Base-by-base conservation (phyloP, 208 protist genomes). In the Acanthamoeba triangularis region DNA sequence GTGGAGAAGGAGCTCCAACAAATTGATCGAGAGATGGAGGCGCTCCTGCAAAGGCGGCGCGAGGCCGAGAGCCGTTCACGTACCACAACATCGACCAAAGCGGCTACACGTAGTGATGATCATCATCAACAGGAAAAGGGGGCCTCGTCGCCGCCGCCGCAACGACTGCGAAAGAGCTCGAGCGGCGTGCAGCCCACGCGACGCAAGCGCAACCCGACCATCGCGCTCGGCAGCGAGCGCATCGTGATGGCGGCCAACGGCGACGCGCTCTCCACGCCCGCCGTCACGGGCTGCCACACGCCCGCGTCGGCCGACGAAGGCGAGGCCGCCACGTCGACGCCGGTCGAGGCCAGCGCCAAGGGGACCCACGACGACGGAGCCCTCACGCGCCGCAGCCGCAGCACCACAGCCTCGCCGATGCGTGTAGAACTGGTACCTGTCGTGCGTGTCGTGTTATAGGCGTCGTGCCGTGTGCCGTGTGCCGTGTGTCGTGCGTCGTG, bases 121-220 rank as follows among this genome's bases (percentile, higher is more conserved):
- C 65, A 72, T 1, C 65, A 72, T 0, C n/a, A 72, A 28, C 23
- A 8, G 10, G 65, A 72, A 7, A 10, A 72, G 14, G 33, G 30
- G 20, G n/a, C 72, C 44, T 4, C 74, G 23, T 49, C 74, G 30
- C 4, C 11, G 28, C 35, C 44, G 16, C 41, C 18, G 47, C 76
- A 4, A 35, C 69, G 0, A 44, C 5, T 2, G 37, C 30, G 69
- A 3, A 35, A 47, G 33, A 35, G 30, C 30, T 13, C 41, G 47
- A 85, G 33, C 76, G 76, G 41, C 35, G 23, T 56, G 41, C 76
- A 56, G 44, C 76, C 76, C n/a, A 33, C 41, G 23, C 35, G n/a
- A 28, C 76, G 76, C 47, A 47, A 85, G 76, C 76, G 76, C 44
- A 85, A 85, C 76, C 16, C 76, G 28, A 85, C 44, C 76, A 85